phyloP scores from a whole-genome alignment of 2,329 filamentous ascomycete species.

The Alternaria tenuissima region DNA sequence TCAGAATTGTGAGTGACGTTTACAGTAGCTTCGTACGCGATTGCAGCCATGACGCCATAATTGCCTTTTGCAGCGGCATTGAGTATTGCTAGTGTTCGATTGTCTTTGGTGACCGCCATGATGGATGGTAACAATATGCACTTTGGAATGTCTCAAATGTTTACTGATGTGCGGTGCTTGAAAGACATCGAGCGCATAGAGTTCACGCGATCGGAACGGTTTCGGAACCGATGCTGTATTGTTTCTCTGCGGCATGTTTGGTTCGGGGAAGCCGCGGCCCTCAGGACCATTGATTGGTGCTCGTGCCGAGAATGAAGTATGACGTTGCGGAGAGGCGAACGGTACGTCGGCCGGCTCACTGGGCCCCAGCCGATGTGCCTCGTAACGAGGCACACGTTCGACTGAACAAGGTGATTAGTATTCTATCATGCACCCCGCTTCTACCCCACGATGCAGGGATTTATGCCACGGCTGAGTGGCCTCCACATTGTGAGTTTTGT shows the following conservation, averaged over 20 bases:
- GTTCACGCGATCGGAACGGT: slow-evolving; percentile 8
- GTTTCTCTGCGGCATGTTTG: background rate
- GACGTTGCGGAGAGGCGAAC: background rate
- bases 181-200: background rate
- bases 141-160: background rate
- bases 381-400: slow-evolving; percentile 31
- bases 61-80: slow-evolving; percentile 63
- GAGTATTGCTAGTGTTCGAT: slow-evolving; percentile 58
- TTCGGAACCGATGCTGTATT: background rate
- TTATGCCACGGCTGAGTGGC: background rate
- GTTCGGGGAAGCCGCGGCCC: slow-evolving; percentile 9
- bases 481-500: background rate
- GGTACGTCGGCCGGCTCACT: background rate
- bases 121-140: background rate
- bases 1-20: slow-evolving; percentile 3
- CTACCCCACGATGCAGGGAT: slow-evolving; percentile 15
- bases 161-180: background rate
- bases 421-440: slow-evolving; percentile 18
- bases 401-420: background rate
- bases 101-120: slow-evolving; percentile 31
- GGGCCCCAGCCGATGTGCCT: slow-evolving; percentile 11
- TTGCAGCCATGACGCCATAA: slow-evolving; percentile 65
- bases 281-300: slow-evolving; percentile 11
- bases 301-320: slow-evolving; percentile 13
- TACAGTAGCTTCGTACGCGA: slow-evolving; percentile 35